Evolutionary conservation across 305 asterid genomes (phyloP).

Genomic region (Fraxinus xanthoxyloides): DNA sequence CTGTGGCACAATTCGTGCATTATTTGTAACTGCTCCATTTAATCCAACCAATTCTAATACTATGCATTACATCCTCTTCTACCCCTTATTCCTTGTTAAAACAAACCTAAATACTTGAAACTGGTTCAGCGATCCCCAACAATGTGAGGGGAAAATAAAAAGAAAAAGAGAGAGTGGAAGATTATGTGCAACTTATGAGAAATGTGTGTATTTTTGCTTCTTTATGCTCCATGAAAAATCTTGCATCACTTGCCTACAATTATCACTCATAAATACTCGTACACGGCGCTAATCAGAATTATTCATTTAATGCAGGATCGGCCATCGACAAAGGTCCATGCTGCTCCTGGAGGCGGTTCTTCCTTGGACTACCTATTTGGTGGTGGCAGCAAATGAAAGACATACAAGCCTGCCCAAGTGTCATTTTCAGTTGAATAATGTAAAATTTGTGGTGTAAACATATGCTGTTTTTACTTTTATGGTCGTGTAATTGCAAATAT

Average conservation of each 20-base stretch:
- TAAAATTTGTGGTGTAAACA: slow-evolving; percentile 11
- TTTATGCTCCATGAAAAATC: neutral
- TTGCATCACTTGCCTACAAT: neutral
- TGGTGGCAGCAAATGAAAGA: slow-evolving; percentile 41
- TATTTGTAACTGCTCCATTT: neutral
- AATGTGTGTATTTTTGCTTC: neutral
- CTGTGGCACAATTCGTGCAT: neutral
- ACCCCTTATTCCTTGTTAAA: neutral
- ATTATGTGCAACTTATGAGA: neutral
- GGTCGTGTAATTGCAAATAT: slow-evolving; percentile 11
- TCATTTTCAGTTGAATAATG: neutral
- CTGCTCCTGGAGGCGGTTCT: slow-evolving; percentile 74
- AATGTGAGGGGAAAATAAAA: neutral
- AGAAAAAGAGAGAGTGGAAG: neutral
- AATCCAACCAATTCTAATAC: neutral
- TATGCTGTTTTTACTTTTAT: slow-evolving; percentile 14
- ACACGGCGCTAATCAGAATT: neutral
- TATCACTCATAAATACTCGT: neutral
- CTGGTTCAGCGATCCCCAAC: neutral
- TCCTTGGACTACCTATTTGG: slow-evolving; percentile 67
- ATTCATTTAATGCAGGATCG: slow-evolving; percentile 47
- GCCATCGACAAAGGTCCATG: slow-evolving; percentile 68
- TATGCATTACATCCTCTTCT: neutral
- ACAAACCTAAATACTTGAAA: neutral
- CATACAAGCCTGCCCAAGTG: slow-evolving; percentile 21